Evolutionary conservation across 805 yeast species (phyloP).

Genomic region (Yarrowia sp.): DNA sequence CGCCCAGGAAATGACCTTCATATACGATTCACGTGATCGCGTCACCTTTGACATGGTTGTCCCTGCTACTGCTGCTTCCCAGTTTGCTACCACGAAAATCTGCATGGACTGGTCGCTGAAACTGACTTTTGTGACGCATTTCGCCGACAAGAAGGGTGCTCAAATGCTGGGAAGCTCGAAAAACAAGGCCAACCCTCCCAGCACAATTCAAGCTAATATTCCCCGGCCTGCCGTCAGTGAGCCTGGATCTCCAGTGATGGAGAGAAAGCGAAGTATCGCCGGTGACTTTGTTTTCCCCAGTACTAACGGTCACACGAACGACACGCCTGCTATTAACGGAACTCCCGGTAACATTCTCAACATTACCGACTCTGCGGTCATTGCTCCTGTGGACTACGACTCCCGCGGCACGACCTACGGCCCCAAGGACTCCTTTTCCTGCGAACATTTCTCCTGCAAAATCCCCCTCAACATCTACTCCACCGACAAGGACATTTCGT

Average conservation of each 20-base stretch:
- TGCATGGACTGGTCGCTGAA: constrained; percentile 48
- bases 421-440: constrained; percentile 41
- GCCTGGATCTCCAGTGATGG: constrained; percentile 21
- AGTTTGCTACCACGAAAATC: constrained; percentile 48
- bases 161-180: constrained; percentile 13
- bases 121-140: constrained; percentile 47
- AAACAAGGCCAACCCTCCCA: not conserved
- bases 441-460: constrained; percentile 51
- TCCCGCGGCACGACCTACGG: constrained; percentile 39
- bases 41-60: constrained; percentile 41
- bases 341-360: constrained; percentile 10
- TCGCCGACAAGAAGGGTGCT: constrained; percentile 36
- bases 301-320: not conserved
- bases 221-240: constrained; percentile 21
- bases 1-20: constrained; percentile 36
- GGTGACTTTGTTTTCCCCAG: constrained; percentile 2
- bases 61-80: constrained; percentile 51
- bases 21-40: constrained; percentile 26
- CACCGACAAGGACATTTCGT: constrained; percentile 51
- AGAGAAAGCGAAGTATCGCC: constrained; percentile 11
- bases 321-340: not conserved
- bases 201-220: constrained; percentile 2
- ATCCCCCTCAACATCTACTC: constrained; percentile 57
- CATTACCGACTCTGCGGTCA: constrained; percentile 18
- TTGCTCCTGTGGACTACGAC: constrained; percentile 22